phyloP scores from a whole-genome alignment of 192 early-diverging fungal genomes.

The Linnemannia elongata region DNA sequence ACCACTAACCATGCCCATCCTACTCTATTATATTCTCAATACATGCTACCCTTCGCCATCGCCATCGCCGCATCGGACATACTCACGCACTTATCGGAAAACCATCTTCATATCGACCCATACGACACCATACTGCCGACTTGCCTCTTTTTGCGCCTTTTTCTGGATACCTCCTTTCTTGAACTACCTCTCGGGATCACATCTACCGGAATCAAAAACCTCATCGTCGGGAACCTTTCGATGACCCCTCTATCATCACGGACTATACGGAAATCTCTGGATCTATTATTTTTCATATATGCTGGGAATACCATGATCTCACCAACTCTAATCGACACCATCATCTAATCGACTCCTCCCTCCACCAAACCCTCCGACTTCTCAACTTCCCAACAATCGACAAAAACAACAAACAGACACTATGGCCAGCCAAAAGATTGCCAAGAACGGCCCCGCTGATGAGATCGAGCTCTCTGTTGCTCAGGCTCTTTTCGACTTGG shows the following conservation, averaged over 20 bases:
- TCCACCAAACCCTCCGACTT: background rate
- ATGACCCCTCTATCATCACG: background rate
- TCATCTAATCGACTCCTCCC: constrained; percentile 8
- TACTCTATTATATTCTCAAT: background rate
- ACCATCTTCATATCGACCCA: background rate
- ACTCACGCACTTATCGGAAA: background rate
- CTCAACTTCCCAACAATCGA: background rate
- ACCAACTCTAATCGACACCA: constrained; percentile 17
- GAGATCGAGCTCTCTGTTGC: constrained; percentile 96
- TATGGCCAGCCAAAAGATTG: constrained; percentile 61
- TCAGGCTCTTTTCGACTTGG: constrained; percentile 95
- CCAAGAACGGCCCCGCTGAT: constrained; percentile 64
- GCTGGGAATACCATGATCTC: background rate
- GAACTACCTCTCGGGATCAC: background rate
- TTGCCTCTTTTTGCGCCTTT: background rate
- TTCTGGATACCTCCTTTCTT: background rate
- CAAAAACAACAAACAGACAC: constrained; percentile 60
- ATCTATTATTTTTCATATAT: background rate
- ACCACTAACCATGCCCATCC: constrained; percentile 32
- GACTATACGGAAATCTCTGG: background rate
- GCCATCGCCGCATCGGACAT: background rate
- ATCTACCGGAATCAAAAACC: background rate
- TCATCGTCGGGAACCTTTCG: background rate
- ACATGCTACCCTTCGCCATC: background rate
- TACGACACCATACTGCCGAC: background rate